Evolutionary conservation across 2,329 filamentous ascomycete genomes (phyloP).

Genomic region (Aspergillus fijiensis): DNA sequence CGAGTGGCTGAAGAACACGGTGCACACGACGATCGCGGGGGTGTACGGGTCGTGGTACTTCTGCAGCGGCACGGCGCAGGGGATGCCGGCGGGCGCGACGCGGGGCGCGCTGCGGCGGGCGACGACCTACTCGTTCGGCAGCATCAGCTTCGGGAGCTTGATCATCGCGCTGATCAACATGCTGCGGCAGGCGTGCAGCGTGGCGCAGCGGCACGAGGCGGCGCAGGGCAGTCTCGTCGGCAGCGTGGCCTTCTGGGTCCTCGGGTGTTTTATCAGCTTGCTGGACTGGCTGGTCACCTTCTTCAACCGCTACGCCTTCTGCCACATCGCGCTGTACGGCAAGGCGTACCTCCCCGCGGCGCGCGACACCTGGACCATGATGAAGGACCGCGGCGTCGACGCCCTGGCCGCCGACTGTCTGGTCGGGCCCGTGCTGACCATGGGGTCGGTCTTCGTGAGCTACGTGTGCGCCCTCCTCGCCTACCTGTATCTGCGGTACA

Average conservation of each 20-base stretch:
- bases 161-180: conserved; percentile 85
- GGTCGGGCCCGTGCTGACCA: conserved; percentile 68
- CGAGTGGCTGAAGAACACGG: conserved; percentile 90
- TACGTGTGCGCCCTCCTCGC: conserved; percentile 78
- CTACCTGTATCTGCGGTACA: conserved; percentile 84
- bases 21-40: conserved; percentile 82
- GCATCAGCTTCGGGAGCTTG: conserved; percentile 81
- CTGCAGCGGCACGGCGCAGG: conserved; percentile 58
- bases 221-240: conserved; percentile 68
- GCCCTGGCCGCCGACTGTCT: conserved; percentile 87
- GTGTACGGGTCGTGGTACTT: conserved; percentile 96
- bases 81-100: conserved; percentile 75
- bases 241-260: conserved; percentile 67
- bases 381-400: conserved; percentile 87
- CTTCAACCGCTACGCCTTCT: conserved; percentile 89
- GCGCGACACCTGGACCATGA: conserved; percentile 88
- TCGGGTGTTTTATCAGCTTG: conserved; percentile 73
- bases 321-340: conserved; percentile 88
- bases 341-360: conserved; percentile 83
- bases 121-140: conserved; percentile 88
- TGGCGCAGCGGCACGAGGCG: conserved; percentile 67
- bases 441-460: conserved; percentile 78
- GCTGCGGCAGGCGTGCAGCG: conserved; percentile 75
- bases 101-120: conserved; percentile 78
- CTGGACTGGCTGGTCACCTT: conserved; percentile 86